Evolutionary conservation across 345 rosid species (phyloP).

Genomic region (Erodium maritimum): DNA sequence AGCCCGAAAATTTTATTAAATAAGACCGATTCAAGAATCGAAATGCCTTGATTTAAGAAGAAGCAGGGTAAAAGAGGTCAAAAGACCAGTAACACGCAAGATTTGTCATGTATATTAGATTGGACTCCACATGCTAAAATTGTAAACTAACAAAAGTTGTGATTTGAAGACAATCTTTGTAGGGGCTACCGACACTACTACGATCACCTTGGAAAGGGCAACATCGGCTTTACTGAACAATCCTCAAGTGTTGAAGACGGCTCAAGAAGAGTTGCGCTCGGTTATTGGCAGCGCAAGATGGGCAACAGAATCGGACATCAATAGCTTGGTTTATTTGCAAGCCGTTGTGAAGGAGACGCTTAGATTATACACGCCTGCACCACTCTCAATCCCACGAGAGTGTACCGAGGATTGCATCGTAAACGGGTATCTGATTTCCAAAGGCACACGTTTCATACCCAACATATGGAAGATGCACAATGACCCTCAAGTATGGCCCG

Average conservation of each 20-base stretch:
- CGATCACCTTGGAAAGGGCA: slow-evolving; percentile 22
- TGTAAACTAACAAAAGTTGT: too few species aligned
- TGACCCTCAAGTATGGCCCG: background rate
- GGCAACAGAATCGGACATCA: slow-evolving; percentile 19
- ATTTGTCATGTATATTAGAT: too few species aligned
- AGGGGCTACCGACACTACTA: slow-evolving; percentile 25
- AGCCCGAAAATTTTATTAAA: too few species aligned
- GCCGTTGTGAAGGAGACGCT: slow-evolving; percentile 19
- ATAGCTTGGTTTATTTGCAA: slow-evolving; percentile 17
- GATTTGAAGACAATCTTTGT: slow-evolving; percentile 1
- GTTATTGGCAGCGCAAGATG: slow-evolving; percentile 17
- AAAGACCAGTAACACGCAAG: too few species aligned
- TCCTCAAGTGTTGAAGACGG: slow-evolving; percentile 13
- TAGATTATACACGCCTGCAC: slow-evolving; percentile 15
- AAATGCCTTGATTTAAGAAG: too few species aligned
- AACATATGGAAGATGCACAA: background rate
- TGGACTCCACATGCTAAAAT: too few species aligned
- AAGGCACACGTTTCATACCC: slow-evolving; percentile 2
- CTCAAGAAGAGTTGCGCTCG: slow-evolving; percentile 18
- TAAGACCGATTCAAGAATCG: too few species aligned
- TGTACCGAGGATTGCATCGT: slow-evolving; percentile 21
- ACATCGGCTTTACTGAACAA: slow-evolving; percentile 24
- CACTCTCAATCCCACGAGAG: slow-evolving; percentile 5
- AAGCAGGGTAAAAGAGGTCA: too few species aligned
- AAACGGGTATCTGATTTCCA: slow-evolving; percentile 14